Percentiles rank a stretch among this genome's conserved stretches.
These are phyloP conservation scores for Populus davidiana DNA, from an alignment of 345 rosid genomes.

Conservation along the genomic window DNA sequence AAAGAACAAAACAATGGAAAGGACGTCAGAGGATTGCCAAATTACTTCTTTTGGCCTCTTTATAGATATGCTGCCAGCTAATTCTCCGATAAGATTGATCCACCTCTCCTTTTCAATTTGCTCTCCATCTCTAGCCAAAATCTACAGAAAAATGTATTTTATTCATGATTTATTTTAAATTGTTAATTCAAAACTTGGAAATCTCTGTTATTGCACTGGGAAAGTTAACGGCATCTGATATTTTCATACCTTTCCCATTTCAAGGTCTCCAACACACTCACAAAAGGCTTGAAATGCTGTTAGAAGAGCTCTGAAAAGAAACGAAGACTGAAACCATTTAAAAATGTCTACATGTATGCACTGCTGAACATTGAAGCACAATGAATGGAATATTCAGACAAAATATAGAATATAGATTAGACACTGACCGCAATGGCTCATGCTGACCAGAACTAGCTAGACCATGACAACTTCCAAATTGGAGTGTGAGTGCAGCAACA, in stretches of 20 bases:
- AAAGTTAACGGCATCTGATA: not conserved
- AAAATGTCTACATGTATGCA: not conserved
- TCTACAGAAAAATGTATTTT: conserved; percentile 40
- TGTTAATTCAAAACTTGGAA: conserved; percentile 13
- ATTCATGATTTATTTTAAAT: conserved; percentile 10
- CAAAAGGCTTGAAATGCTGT: conserved; percentile 92
- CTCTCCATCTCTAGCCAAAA: conserved; percentile 86
- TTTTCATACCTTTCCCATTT: conserved; percentile 89
- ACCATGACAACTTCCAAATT: conserved; percentile 88
- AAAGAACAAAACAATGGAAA: not conserved
- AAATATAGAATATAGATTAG: not conserved
- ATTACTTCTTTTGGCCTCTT: conserved; percentile 97
- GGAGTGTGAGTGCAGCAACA: conserved; percentile 80
- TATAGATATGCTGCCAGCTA: conserved; percentile 84
- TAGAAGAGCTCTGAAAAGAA: conserved; percentile 69
- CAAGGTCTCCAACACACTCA: conserved; percentile 97
- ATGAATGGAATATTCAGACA: not conserved
- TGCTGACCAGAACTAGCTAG: conserved; percentile 76
- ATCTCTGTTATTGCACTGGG: not conserved
- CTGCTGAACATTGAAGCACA: not conserved
- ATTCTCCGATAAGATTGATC: conserved; percentile 80
- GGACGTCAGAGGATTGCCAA: not conserved
- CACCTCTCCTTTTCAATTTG: conserved; percentile 85
- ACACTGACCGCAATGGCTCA: conserved; percentile 73
- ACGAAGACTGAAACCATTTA: conserved; percentile 10